phyloP scores from a whole-genome alignment of 129 eudicot genomes.

The Flaveria bidentis region DNA sequence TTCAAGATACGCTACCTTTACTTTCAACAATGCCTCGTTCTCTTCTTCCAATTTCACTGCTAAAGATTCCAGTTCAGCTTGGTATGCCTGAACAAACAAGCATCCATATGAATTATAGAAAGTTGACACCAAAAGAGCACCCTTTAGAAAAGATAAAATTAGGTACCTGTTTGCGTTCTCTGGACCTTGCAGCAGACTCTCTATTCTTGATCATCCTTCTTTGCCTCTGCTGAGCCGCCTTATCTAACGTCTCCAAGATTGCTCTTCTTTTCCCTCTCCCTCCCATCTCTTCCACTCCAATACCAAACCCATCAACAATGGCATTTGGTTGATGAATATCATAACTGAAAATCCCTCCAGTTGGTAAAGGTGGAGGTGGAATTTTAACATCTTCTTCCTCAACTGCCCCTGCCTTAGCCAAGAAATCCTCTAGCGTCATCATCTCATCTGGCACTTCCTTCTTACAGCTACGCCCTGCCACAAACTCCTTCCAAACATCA shows the following conservation, averaged over 20 bases:
- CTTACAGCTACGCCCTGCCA: conserved; percentile 56
- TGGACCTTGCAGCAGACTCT: conserved; percentile 92
- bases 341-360: conserved; percentile 44
- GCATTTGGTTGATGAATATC: conserved; percentile 30
- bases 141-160: neutral
- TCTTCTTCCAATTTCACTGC: conserved; percentile 81
- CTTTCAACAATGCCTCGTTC: conserved; percentile 61
- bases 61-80: conserved; percentile 77
- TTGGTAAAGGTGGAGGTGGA: conserved; percentile 28
- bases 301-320: conserved; percentile 35
- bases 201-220: conserved; percentile 97
- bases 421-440: conserved; percentile 85
- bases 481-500: conserved; percentile 84
- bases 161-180: conserved; percentile 85
- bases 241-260: conserved; percentile 71
- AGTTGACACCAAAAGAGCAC: no score
- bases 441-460: conserved; percentile 60
- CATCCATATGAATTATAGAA: neutral
- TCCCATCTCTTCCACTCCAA: conserved; percentile 20
- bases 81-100: conserved; percentile 70
- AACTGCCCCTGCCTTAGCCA: conserved; percentile 66
- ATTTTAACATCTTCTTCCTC: conserved; percentile 61
- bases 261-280: conserved; percentile 65
- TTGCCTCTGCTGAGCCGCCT: conserved; percentile 84
- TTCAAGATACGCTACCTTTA: conserved; percentile 47